A percentile compares a stretch with the other conserved stretches of the same genome.
Conservation (phyloP, 371 early-diverging fungal genomes). For the Capillidium rhysosporum region DNA sequence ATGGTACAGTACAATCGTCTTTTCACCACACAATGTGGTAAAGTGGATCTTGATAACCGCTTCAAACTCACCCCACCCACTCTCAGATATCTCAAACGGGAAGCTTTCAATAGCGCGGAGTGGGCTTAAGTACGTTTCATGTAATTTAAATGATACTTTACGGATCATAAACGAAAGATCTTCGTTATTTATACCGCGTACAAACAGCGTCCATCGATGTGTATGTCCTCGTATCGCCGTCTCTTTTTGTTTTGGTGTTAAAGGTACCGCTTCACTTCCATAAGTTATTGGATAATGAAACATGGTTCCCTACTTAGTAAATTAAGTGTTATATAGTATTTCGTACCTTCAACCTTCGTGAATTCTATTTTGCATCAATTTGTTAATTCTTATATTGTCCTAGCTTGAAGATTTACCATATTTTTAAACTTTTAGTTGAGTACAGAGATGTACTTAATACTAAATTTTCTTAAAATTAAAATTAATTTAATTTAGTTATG, state of each 20-base stretch:
- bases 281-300: not conserved
- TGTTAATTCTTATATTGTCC: no score
- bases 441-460: no score
- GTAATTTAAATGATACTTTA: conserved; percentile 85
- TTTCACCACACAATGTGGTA: conserved; percentile 50
- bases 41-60: conserved; percentile 81
- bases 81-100: conserved; percentile 86
- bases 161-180: conserved; percentile 68
- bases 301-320: no score
- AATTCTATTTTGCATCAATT: no score
- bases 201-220: conserved; percentile 70
- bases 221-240: conserved; percentile 51
- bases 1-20: conserved; percentile 63
- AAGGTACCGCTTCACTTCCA: not conserved
- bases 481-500: no score
- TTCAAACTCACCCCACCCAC: conserved; percentile 99
- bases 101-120: conserved; percentile 51
- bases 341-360: no score
- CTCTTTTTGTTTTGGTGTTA: conserved; percentile 19
- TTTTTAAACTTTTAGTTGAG: no score
- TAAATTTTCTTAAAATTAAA: no score
- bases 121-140: conserved; percentile 86
- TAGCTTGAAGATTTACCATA: no score
- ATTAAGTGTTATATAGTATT: no score
- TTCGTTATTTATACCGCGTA: conserved; percentile 66